These are phyloP conservation scores for Coelastrella sp. DNA, from an alignment of 139 green algal species.

Conservation along the genomic window DNA sequence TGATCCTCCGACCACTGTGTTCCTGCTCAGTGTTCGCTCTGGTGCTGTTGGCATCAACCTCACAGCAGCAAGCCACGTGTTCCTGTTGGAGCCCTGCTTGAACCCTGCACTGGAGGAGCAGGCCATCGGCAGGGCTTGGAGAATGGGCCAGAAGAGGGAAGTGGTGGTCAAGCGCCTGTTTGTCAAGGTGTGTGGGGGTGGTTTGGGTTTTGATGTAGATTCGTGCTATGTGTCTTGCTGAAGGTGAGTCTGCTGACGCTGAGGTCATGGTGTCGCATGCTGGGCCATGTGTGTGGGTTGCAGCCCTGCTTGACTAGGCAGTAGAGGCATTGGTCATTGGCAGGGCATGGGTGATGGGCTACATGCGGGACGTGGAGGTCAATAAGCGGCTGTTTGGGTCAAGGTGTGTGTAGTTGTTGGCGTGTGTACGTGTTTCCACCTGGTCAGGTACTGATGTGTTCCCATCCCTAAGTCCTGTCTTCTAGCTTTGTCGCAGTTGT, in stretches of 20 bases:
- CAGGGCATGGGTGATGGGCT: no score
- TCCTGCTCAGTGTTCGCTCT: slow-evolving; percentile 78
- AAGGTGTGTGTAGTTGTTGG: no score
- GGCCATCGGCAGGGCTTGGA: slow-evolving; percentile 72
- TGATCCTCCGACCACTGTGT: slow-evolving; percentile 80
- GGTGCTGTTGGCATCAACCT: slow-evolving; percentile 66
- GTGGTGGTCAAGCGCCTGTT: slow-evolving; percentile 78
- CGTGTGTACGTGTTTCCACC: no score
- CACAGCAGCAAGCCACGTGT: slow-evolving; percentile 77
- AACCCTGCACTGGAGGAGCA: slow-evolving; percentile 87
- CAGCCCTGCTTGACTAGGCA: no score
- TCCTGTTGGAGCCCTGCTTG: slow-evolving; percentile 83
- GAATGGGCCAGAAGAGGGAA: slow-evolving; percentile 81
- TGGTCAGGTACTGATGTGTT: no score
- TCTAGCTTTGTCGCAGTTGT: neutral
- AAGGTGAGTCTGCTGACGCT: no score
- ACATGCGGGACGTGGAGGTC: no score
- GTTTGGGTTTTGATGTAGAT: neutral
- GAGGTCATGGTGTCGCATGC: no score
- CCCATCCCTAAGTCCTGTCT: no score
- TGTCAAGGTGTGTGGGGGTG: slow-evolving; percentile 61
- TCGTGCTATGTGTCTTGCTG: neutral
- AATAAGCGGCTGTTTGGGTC: no score
- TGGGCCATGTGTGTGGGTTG: no score
- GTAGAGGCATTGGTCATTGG: no score